A percentile compares a stretch with the other conserved stretches of the same genome.
Conservation (phyloP, 208 protist genomes). For the Trypanosoma avium region DNA sequence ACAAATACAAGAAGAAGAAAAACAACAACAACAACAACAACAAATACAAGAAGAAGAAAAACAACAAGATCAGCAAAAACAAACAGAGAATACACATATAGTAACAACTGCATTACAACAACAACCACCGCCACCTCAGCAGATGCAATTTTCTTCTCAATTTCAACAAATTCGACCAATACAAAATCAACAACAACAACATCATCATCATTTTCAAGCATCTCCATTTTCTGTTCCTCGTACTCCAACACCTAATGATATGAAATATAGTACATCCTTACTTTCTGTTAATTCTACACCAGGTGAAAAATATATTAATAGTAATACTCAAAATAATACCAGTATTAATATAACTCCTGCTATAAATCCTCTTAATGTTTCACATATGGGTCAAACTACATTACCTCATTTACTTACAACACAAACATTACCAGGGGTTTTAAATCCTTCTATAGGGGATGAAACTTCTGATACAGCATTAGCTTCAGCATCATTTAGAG, state of each 20-base stretch:
- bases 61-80: neutral
- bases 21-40: neutral
- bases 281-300: neutral
- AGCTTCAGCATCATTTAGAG: conserved; percentile 5
- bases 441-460: neutral
- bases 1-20: neutral
- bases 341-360: neutral
- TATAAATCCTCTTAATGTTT: neutral
- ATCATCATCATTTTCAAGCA: neutral
- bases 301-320: neutral
- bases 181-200: neutral
- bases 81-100: neutral
- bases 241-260: neutral
- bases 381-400: neutral
- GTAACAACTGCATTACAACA: too few relatives aligned
- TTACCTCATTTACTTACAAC: neutral
- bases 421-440: neutral
- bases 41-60: neutral
- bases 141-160: too few relatives aligned
- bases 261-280: neutral
- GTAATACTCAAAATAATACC: too few relatives aligned
- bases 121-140: too few relatives aligned
- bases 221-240: neutral
- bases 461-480: neutral
- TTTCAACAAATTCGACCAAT: neutral